These are phyloP conservation scores for Lactarius psammicola DNA, from an alignment of 768 basidiomycete genomes.

Conservation along the genomic window DNA sequence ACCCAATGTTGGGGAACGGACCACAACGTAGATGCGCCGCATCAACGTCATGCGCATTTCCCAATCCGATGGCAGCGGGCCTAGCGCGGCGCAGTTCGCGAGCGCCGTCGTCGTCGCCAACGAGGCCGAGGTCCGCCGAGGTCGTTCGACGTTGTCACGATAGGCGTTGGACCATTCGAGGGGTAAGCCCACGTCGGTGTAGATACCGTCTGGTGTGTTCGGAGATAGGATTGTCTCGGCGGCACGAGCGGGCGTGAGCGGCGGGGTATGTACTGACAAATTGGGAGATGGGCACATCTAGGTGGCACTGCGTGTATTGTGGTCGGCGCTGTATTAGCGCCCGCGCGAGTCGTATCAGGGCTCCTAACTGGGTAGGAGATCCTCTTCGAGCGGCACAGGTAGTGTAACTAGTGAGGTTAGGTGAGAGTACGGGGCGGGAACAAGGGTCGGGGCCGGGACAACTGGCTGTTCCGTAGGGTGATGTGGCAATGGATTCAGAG, in stretches of 20 bases:
- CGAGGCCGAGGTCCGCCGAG: no score
- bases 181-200: constrained; percentile 70
- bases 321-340: constrained; percentile 84
- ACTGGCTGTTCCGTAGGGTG: constrained; percentile 2
- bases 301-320: constrained; percentile 74
- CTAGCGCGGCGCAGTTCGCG: constrained; percentile 45
- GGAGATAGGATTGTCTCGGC: constrained; percentile 15
- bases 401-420: constrained; percentile 33
- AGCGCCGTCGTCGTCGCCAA: no score
- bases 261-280: constrained; percentile 28
- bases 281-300: constrained; percentile 60
- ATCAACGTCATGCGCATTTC: constrained; percentile 91
- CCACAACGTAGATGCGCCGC: constrained; percentile 77
- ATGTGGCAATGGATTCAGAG: no score
- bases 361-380: constrained; percentile 80
- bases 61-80: constrained; percentile 87
- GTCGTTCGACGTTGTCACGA: constrained; percentile 86
- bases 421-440: no score
- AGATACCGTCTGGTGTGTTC: constrained; percentile 35
- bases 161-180: constrained; percentile 85
- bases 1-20: no score
- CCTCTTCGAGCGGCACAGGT: constrained; percentile 48
- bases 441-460: constrained; percentile 9
- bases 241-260: constrained; percentile 29
- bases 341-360: constrained; percentile 70